Evolutionary conservation across 495 filamentous ascomycete species (phyloP).

Genomic region (Trichodelitschia bisporula): DNA sequence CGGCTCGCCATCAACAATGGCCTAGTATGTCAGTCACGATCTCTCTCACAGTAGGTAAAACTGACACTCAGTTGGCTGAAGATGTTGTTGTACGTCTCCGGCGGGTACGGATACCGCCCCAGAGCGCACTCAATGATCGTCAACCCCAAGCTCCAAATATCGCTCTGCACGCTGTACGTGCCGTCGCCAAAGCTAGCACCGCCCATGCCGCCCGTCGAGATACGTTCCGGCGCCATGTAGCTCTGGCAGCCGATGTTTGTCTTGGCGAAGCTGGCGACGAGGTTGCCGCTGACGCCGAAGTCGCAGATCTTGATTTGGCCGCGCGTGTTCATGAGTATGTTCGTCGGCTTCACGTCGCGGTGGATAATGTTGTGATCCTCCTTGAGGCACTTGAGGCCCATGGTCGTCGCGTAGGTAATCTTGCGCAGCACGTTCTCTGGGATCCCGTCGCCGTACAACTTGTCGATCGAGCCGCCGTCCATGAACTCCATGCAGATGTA

Average conservation of each 20-base stretch:
- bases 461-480: conserved; percentile 98
- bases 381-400: conserved; percentile 80
- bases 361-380: conserved; percentile 99
- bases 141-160: conserved; percentile 90
- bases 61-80: conserved; percentile 93
- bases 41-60: conserved; percentile 6
- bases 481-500: conserved; percentile 99
- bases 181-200: conserved; percentile 44
- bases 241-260: conserved; percentile 99
- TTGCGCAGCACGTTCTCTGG: conserved; percentile 77
- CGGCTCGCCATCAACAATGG: conserved; percentile 88
- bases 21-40: conserved; percentile 24
- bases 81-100: conserved; percentile 95
- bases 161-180: conserved; percentile 93
- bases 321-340: conserved; percentile 72
- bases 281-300: conserved; percentile 90
- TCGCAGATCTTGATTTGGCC: conserved; percentile 97
- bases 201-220: conserved; percentile 62
- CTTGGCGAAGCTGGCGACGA: conserved; percentile 93
- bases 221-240: conserved; percentile 97
- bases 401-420: conserved; percentile 70
- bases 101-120: conserved; percentile 89
- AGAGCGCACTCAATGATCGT: conserved; percentile 93
- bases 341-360: conserved; percentile 94
- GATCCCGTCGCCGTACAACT: conserved; percentile 80